These are phyloP conservation scores for Adansonia digitata DNA, from an alignment of 345 rosid species.

Conservation along the genomic window DNA sequence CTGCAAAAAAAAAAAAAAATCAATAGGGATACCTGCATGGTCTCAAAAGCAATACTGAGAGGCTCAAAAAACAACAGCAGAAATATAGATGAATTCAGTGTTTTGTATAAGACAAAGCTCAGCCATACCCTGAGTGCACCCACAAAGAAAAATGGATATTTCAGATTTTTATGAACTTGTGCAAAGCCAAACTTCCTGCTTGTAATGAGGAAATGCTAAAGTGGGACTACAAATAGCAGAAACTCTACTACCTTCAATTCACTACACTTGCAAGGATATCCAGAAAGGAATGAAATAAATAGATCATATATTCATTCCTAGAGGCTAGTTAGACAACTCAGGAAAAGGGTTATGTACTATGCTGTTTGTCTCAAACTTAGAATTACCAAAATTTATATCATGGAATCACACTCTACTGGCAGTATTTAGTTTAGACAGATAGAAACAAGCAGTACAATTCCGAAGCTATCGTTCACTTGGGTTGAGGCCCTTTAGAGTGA, in stretches of 20 bases:
- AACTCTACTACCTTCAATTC: background rate
- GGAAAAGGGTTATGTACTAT: background rate
- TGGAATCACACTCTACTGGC: background rate
- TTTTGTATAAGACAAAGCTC: constrained; percentile 1
- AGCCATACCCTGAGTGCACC: constrained; percentile 4
- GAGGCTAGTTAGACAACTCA: background rate
- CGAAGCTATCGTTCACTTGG: background rate
- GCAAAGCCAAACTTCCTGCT: background rate
- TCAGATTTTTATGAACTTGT: background rate
- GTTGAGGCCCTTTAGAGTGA: background rate
- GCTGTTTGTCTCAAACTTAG: background rate
- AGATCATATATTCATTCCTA: background rate
- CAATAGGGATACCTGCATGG: constrained; percentile 5
- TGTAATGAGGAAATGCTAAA: background rate
- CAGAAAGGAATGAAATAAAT: background rate
- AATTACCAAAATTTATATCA: background rate
- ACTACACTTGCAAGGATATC: background rate
- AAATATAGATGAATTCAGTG: constrained; percentile 7
- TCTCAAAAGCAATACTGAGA: constrained; percentile 17
- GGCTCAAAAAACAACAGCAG: constrained; percentile 16
- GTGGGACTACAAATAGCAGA: background rate
- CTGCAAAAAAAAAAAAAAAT: background rate
- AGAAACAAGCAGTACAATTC: background rate
- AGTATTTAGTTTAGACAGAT: background rate
- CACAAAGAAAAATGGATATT: background rate